These are phyloP conservation scores for Catunica adiposa DNA, from an alignment of 2,329 filamentous ascomycete species.

Conservation along the genomic window DNA sequence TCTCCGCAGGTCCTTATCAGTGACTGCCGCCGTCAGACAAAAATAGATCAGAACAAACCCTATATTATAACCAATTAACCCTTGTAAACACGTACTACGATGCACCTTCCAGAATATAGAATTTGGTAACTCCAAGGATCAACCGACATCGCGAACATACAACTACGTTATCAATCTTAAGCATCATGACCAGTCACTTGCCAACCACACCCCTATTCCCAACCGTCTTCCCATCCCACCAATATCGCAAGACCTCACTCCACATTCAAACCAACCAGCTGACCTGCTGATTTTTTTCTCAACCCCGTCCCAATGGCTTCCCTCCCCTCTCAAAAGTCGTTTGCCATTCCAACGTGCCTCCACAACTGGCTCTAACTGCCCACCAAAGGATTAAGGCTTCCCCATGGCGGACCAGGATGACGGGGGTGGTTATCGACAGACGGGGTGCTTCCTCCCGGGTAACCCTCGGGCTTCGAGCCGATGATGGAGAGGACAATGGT, in stretches of 20 bases:
- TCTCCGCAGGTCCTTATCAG: neutral
- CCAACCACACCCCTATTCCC: too few relatives aligned
- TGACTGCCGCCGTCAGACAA: neutral
- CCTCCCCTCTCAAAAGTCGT: neutral
- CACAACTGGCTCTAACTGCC: too few relatives aligned
- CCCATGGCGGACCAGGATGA: neutral
- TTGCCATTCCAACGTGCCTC: neutral
- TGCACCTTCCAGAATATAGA: too few relatives aligned
- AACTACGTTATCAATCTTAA: neutral
- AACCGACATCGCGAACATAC: neutral
- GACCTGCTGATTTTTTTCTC: slow-evolving; percentile 1
- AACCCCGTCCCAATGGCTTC: neutral
- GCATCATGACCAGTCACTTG: neutral
- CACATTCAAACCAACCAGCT: neutral
- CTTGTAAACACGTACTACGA: neutral
- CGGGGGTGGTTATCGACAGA: neutral
- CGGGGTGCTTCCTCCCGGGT: neutral
- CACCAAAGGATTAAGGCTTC: too few relatives aligned
- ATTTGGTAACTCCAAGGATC: neutral
- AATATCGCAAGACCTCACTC: neutral
- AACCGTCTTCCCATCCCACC: neutral
- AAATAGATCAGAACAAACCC: neutral
- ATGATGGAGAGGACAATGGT: neutral
- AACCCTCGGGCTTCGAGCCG: neutral
- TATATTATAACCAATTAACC: neutral